Conservation (phyloP, 306 rosid species). For the Biancaea sappan region DNA sequence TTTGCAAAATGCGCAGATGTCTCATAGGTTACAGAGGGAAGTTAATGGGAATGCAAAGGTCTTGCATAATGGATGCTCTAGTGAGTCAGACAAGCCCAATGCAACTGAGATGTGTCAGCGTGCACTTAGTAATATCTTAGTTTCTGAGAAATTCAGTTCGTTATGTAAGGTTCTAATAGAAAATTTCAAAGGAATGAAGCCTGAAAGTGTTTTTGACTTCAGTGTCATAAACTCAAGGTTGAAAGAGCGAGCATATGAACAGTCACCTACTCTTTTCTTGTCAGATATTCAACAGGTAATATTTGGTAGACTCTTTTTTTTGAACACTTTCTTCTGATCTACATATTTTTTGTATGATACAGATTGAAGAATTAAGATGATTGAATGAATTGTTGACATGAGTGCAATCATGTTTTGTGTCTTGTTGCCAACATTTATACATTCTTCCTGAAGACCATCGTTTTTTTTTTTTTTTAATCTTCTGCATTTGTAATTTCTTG, state of each 20-base stretch:
- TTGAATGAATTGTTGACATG: slow-evolving; percentile 23
- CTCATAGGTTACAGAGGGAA: slow-evolving; percentile 50
- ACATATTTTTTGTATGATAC: slow-evolving; percentile 16
- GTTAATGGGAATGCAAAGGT: slow-evolving; percentile 47
- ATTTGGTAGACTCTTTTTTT: slow-evolving; percentile 7
- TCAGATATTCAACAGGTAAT: slow-evolving; percentile 85
- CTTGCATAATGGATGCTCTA: slow-evolving; percentile 50
- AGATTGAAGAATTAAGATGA: background rate
- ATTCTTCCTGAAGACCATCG: background rate
- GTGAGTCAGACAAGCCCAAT: slow-evolving; percentile 42
- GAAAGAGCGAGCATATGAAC: slow-evolving; percentile 73
- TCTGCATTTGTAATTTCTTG: background rate
- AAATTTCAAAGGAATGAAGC: slow-evolving; percentile 75
- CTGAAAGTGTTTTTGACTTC: slow-evolving; percentile 69
- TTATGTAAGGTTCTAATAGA: slow-evolving; percentile 65
- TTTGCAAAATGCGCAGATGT: slow-evolving; percentile 35
- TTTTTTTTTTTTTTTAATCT: background rate
- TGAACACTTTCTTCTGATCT: slow-evolving; percentile 9
- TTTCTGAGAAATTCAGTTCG: slow-evolving; percentile 72
- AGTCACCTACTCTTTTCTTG: slow-evolving; percentile 73
- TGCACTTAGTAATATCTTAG: slow-evolving; percentile 55
- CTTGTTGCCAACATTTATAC: background rate
- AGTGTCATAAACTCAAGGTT: slow-evolving; percentile 70
- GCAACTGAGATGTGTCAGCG: slow-evolving; percentile 57
- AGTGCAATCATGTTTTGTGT: slow-evolving; percentile 8